Evolutionary conservation across 1,139 yeast species (phyloP), one percentile per base, ranked within the genome.

Genomic region (Saccharomyces hybrid): DNA sequence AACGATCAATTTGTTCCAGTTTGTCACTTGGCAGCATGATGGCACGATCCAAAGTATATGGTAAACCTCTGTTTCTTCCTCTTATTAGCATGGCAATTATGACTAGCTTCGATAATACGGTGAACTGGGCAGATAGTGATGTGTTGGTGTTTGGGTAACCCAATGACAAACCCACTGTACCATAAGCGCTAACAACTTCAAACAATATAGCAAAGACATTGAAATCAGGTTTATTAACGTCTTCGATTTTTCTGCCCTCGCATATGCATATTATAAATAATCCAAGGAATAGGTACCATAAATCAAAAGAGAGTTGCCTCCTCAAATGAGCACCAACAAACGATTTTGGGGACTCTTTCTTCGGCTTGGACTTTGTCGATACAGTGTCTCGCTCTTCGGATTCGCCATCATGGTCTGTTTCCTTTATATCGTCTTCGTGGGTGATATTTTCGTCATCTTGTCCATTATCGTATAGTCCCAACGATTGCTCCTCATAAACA

Each of bases 41-140:
- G 44, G 99, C 98, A 65, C 99, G 82, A 71, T 93, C 99, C 55
- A 93, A 78, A 0, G 93, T 76, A 65, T 91, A 90, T 0, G 99
- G 99, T 57, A 93, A 77, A 26, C 98, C 98, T 78, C 99, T 87
- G 66, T 93, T 97, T 55, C 97, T 79, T 8, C 98, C 97, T 73
- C 98, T 81, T 53, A 91, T 79, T 85, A 93, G 83, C 84, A 89
- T 82, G 6, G 91, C 93, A 59, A 89, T 84, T 49, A 93, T 82
- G 1, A 91, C 88, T 50, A 93, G 75, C 66, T 93, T 93, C 1
- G 96, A 86, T 5, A 93, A 64, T 0, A 79, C 78, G 28, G 80
- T 78, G 65, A 91, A 89, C 65, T 86, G 79, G 0, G 82, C 90
- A n/a, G 86, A 78, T 50, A 93, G 79, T 1, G 97, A 87, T 1